These are phyloP conservation scores for Cordyceps tenuipes DNA, from an alignment of 2,329 filamentous ascomycete genomes.

Conservation along the genomic window DNA sequence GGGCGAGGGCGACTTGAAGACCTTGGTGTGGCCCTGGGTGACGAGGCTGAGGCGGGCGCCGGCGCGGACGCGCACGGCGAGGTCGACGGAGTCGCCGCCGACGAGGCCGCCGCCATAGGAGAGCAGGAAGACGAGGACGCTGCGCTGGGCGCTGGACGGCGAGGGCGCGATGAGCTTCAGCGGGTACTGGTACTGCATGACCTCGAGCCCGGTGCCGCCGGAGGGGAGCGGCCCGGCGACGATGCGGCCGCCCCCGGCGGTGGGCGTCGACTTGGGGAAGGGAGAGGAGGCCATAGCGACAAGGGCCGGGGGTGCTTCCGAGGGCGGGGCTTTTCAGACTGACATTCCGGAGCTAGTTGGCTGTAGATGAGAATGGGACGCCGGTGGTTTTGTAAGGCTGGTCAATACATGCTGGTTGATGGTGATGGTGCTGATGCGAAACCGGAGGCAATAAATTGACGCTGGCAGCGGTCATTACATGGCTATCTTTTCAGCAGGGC, in stretches of 20 bases:
- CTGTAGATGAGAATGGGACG: no score
- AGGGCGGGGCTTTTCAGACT: no score
- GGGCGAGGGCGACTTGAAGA: conserved; percentile 69
- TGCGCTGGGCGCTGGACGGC: conserved; percentile 53
- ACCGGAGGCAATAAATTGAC: no score
- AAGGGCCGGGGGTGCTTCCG: no score
- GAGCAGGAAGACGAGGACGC: conserved; percentile 77
- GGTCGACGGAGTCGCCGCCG: conserved; percentile 71
- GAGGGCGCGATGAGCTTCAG: conserved; percentile 85
- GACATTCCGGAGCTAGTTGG: no score
- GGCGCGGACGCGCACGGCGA: conserved; percentile 57
- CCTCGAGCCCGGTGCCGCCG: conserved; percentile 60
- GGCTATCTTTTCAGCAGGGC: no score
- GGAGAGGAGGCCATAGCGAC: conserved; percentile 56
- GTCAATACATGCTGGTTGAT: no score
- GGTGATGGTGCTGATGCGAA: no score
- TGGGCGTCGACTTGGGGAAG: conserved; percentile 65
- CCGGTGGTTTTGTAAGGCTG: no score
- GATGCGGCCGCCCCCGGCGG: conserved; percentile 71
- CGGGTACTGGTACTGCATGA: conserved; percentile 83
- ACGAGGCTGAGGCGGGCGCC: conserved; percentile 59
- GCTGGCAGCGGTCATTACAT: no score
- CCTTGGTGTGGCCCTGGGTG: conserved; percentile 81
- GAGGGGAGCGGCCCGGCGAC: conserved; percentile 65
- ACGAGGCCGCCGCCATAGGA: conserved; percentile 94